Percentiles rank a stretch among this genome's conserved stretches.
Conservation (phyloP, 306 rosid genomes). For the Citrullus mucosospermus region DNA sequence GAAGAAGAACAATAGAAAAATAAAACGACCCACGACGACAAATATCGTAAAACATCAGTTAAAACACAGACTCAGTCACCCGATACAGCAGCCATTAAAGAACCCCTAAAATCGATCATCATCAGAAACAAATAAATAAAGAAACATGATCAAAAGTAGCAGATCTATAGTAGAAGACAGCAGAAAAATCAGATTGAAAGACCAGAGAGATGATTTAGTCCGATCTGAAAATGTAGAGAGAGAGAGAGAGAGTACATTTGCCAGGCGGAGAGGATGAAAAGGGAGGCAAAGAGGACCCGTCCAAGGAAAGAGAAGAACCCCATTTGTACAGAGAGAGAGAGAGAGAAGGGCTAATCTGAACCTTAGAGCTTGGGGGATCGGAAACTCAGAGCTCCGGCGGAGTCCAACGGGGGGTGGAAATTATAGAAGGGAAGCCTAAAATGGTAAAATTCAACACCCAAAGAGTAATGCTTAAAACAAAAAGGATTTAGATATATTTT, state of each 20-base stretch:
- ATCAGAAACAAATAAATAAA: neutral
- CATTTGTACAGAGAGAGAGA: slow-evolving; percentile 19
- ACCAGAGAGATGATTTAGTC: neutral
- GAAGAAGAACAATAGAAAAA: neutral
- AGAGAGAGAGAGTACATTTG: slow-evolving; percentile 37
- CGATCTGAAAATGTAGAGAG: neutral
- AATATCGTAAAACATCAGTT: neutral
- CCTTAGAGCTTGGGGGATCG: neutral
- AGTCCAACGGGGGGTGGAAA: neutral
- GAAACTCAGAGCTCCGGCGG: neutral
- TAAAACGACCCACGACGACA: neutral
- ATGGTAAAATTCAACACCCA: neutral
- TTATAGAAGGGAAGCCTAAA: neutral
- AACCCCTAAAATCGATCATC: neutral
- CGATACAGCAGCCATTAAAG: neutral
- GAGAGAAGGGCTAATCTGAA: neutral
- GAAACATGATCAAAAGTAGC: neutral
- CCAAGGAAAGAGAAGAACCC: slow-evolving; percentile 75
- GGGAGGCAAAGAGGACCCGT: slow-evolving; percentile 71
- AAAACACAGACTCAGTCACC: neutral
- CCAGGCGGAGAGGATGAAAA: slow-evolving; percentile 91
- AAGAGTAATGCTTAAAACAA: neutral
- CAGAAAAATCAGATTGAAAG: neutral
- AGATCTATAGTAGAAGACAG: neutral
- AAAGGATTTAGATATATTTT: too few species aligned